Evolutionary conservation across 768 basidiomycete genomes (phyloP), one percentile per base, ranked within the genome.

Genomic region (Piloderma croceum): DNA sequence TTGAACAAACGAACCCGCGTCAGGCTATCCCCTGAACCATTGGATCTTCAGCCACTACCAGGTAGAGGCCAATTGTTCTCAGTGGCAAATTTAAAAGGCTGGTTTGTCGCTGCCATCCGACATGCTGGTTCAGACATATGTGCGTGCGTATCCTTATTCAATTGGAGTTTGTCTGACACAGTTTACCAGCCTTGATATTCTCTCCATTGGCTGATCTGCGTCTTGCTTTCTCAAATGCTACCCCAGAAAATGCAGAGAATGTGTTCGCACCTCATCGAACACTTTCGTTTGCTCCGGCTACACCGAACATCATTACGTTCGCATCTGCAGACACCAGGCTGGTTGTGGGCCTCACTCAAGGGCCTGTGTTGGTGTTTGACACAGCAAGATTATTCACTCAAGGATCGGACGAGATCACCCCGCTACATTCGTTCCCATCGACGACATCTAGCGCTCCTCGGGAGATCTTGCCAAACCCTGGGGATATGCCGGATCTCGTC

Each of bases 391-490:
- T 85, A 20, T 71, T 81, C 43, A 65, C 75, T 12, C 47, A 60
- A 3, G 73, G 74, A 18, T 48, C 66, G 10, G 63, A 62, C 19
- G 53, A 63, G 7, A 54, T 76, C 5, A 48, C 63, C 24, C 77
- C 79, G n/a, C 36, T 75, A 1, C 71, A 77, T 45, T 62, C 67
- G 0, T 71, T 76, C 39, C 61, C 61, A 11, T 52, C 74, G 24
- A 56, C 68, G 6, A 68, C 71, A 3, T 52, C 70, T 12, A 60
- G 69, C 2, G 53, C 71, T 6, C 56, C 77, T 39, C 62, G 74
- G 6, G 76, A 81, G 50, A 70, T 87, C 32, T 52, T 70, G 3
- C 70, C 82, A 1, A 87, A 87, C 59, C 83, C 86, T 2, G 79
- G 77, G 1, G 57, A 56, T 34, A 62, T 82, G 24, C 66, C 69